These are phyloP conservation scores for Sporothrix curviconia DNA, from an alignment of 2,329 filamentous ascomycete species.

Conservation along the genomic window DNA sequence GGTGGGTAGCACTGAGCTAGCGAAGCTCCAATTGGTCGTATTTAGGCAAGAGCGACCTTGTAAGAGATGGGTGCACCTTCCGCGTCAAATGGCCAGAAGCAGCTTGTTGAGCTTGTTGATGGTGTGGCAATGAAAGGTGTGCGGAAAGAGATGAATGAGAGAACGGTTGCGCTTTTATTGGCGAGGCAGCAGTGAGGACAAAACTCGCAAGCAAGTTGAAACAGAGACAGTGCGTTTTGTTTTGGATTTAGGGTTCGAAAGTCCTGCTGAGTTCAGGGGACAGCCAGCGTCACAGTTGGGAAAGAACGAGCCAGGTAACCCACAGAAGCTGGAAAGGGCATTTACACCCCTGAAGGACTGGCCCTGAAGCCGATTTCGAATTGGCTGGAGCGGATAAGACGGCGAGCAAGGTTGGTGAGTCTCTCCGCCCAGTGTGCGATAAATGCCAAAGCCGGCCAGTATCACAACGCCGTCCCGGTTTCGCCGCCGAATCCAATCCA, in stretches of 20 bases:
- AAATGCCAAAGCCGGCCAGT: not conserved
- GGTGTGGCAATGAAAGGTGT: not conserved
- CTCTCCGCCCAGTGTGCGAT: not conserved
- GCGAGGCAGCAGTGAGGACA: not conserved
- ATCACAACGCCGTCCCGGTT: constrained; percentile 2
- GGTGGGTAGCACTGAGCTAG: too few species aligned
- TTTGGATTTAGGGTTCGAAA: constrained; percentile 1
- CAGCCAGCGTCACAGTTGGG: not conserved
- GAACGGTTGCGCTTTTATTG: not conserved
- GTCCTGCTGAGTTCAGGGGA: not conserved
- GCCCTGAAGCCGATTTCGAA: not conserved
- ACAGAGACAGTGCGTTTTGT: not conserved
- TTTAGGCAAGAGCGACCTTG: not conserved
- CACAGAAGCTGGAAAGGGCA: too few species aligned
- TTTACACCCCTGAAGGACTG: not conserved
- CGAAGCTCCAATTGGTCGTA: not conserved
- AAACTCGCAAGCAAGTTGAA: not conserved
- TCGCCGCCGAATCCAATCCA: not conserved
- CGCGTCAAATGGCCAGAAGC: not conserved
- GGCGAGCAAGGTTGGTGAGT: not conserved
- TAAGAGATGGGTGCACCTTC: not conserved
- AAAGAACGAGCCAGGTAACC: not conserved
- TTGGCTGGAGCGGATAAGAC: not conserved
- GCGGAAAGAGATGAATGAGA: too few species aligned
- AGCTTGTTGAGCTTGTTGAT: not conserved